phyloP scores from a whole-genome alignment of 306 rosid species.

The Cucurbita argyrosperma region DNA sequence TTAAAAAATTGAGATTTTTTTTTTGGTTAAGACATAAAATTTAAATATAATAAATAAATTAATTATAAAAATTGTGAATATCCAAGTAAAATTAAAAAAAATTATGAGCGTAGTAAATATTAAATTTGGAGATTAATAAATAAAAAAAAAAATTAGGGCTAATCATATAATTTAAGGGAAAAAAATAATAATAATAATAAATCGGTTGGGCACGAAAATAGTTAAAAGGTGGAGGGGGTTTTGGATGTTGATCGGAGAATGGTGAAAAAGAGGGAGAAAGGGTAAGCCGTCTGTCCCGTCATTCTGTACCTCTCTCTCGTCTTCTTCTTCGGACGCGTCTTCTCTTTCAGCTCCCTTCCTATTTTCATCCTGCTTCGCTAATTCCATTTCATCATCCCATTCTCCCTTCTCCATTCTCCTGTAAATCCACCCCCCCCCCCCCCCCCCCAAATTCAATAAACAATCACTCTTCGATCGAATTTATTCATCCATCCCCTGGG shows the following conservation, averaged over 20 bases:
- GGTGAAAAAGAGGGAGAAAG: neutral
- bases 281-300: neutral
- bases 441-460: too few relatives aligned
- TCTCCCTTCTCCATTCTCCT: neutral
- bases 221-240: neutral
- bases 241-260: neutral
- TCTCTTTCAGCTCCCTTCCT: neutral
- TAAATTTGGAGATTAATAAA: too few relatives aligned
- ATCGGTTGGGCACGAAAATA: neutral
- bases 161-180: too few relatives aligned
- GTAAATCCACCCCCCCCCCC: neutral
- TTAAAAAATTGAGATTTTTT: too few relatives aligned
- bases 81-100: too few relatives aligned
- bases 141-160: too few relatives aligned
- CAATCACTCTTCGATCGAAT: neutral
- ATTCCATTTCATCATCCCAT: too few relatives aligned
- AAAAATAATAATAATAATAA: neutral
- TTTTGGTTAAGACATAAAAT: too few relatives aligned
- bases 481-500: neutral
- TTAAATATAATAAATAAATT: too few relatives aligned
- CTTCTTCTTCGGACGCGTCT: slow-evolving; percentile 2
- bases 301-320: neutral
- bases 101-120: too few relatives aligned
- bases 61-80: too few relatives aligned
- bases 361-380: neutral